phyloP scores from a whole-genome alignment of 139 green algal genomes.

The Diplosphaera chodatii region DNA sequence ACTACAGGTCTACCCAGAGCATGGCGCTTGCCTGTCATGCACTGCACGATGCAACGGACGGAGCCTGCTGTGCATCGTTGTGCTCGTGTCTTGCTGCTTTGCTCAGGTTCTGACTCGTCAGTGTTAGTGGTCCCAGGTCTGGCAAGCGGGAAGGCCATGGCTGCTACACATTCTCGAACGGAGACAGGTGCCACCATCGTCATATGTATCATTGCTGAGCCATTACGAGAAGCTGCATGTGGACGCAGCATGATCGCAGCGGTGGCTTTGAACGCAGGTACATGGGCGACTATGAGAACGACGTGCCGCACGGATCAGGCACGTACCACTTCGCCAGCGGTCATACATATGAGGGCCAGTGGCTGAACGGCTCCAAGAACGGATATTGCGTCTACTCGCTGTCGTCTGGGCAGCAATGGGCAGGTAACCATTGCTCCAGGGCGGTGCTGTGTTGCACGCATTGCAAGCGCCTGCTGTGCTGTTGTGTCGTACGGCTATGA shows the following conservation, averaged over 20 bases:
- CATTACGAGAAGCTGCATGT: too few relatives aligned
- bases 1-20: background rate
- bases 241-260: too few relatives aligned
- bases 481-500: too few relatives aligned
- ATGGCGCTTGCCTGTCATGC: background rate
- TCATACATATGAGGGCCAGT: conserved; percentile 22
- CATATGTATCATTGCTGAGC: too few relatives aligned
- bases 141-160: conserved; percentile 31
- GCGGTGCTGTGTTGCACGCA: too few relatives aligned
- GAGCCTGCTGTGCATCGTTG: too few relatives aligned
- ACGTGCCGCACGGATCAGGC: conserved; percentile 27
- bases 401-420: conserved; percentile 15
- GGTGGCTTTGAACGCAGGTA: too few relatives aligned
- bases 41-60: too few relatives aligned
- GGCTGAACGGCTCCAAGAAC: conserved; percentile 19
- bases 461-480: too few relatives aligned
- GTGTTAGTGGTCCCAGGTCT: background rate
- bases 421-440: conserved; percentile 15
- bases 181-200: too few relatives aligned
- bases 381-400: conserved; percentile 24
- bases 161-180: conserved; percentile 23
- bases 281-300: conserved; percentile 37
- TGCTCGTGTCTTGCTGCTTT: too few relatives aligned
- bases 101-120: too few relatives aligned
- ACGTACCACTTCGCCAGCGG: conserved; percentile 20